Conservation (phyloP, 2,329 filamentous ascomycete species). For the Penicillium corylophilum region DNA sequence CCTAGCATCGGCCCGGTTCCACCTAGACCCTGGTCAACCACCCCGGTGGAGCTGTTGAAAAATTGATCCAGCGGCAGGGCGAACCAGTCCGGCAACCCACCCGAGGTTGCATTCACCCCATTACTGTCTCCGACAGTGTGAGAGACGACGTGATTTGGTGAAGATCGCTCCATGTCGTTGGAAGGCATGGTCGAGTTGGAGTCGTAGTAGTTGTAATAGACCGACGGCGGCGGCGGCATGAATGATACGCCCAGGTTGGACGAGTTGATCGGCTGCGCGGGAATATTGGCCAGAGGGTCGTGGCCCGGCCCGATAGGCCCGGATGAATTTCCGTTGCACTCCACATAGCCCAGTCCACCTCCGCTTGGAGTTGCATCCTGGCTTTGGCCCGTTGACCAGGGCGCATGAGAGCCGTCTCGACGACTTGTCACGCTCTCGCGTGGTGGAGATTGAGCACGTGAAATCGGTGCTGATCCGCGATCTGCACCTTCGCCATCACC, state of each 20-base stretch:
- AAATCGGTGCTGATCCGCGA: slow-evolving; percentile 33
- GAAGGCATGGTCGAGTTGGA: slow-evolving; percentile 34
- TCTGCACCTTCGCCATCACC: slow-evolving; percentile 40
- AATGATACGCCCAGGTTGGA: slow-evolving; percentile 47
- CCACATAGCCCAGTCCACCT: slow-evolving; percentile 26
- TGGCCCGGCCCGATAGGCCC: slow-evolving; percentile 28
- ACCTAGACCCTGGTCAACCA: slow-evolving; percentile 54
- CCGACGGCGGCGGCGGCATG: slow-evolving; percentile 48
- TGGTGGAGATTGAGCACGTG: slow-evolving; percentile 40
- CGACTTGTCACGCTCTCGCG: slow-evolving; percentile 28
- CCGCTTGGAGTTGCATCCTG: slow-evolving; percentile 20
- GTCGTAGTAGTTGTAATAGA: slow-evolving; percentile 48
- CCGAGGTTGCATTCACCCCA: slow-evolving; percentile 21
- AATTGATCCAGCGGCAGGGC: slow-evolving; percentile 62
- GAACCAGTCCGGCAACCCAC: slow-evolving; percentile 56
- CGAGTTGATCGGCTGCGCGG: slow-evolving; percentile 46
- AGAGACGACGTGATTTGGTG: slow-evolving; percentile 26
- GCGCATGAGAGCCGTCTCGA: slow-evolving; percentile 25
- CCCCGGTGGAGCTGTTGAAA: slow-evolving; percentile 48
- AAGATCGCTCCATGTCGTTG: slow-evolving; percentile 30
- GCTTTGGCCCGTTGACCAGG: slow-evolving; percentile 28
- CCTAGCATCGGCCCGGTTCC: slow-evolving; percentile 63
- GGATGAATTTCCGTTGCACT: slow-evolving; percentile 25
- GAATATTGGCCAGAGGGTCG: slow-evolving; percentile 45
- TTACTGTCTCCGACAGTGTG: slow-evolving; percentile 30